phyloP scores from a whole-genome alignment of 2,329 filamentous ascomycete genomes.

The Alternaria burnsii region DNA sequence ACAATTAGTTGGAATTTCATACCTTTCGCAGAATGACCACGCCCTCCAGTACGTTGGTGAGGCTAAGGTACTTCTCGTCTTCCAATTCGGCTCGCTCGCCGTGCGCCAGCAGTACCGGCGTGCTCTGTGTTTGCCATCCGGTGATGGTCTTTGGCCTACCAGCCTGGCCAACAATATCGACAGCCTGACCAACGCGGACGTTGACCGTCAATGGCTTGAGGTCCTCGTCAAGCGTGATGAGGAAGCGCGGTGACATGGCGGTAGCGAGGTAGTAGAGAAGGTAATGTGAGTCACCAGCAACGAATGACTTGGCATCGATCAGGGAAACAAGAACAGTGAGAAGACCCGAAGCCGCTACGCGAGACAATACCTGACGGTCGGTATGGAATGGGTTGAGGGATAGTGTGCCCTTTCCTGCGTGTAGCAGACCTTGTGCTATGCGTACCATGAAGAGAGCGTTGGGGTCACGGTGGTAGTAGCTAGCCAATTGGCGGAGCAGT shows the following conservation, averaged over 20 bases:
- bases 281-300: conserved; percentile 80
- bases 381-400: conserved; percentile 99
- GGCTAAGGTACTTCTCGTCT: conserved; percentile 94
- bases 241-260: conserved; percentile 95
- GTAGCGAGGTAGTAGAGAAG: conserved; percentile 97
- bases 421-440: conserved; percentile 94
- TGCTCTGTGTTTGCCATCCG: conserved; percentile 99
- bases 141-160: conserved; percentile 98
- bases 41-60: conserved; percentile 91
- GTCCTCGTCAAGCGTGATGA: conserved; percentile 94
- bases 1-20: conserved; percentile 47
- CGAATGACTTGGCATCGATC: conserved; percentile 92
- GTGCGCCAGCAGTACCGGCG: conserved; percentile 92
- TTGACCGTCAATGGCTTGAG: conserved; percentile 94
- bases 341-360: conserved; percentile 87
- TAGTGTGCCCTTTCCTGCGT: conserved; percentile 99
- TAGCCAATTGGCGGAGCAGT: conserved; percentile 90
- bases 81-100: conserved; percentile 96
- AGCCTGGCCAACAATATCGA: conserved; percentile 96
- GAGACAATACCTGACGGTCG: conserved; percentile 92
- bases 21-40: conserved; percentile 98
- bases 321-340: conserved; percentile 90
- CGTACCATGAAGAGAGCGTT: conserved; percentile 99
- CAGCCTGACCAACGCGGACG: conserved; percentile 95
- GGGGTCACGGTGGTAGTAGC: conserved; percentile 97